A percentile compares a stretch with the other conserved stretches of the same genome.
phyloP scores from a whole-genome alignment of 352 stramenopile species.

The Pythium apleroticum region DNA sequence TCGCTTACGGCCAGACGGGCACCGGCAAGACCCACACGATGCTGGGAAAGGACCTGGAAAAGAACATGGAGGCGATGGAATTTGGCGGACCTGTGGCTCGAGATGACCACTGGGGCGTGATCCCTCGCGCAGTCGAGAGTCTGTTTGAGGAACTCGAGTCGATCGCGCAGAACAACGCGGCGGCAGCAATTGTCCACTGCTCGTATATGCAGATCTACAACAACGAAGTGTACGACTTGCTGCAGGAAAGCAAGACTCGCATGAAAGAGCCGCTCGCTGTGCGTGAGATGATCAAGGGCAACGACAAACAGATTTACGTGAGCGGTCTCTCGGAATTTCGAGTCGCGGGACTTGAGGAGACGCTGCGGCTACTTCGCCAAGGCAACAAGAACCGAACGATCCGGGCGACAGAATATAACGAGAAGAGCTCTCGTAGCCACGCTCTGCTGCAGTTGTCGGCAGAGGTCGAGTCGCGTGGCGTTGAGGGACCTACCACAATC shows the following conservation, averaged over 20 bases:
- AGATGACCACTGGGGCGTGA: constrained; percentile 62
- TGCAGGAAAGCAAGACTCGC: constrained; percentile 59
- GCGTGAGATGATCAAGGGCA: constrained; percentile 74
- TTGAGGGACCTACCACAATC: constrained; percentile 67
- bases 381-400: constrained; percentile 88
- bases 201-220: constrained; percentile 94
- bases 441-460: constrained; percentile 81
- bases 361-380: constrained; percentile 66
- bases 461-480: constrained; percentile 73
- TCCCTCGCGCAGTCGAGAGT: constrained; percentile 80
- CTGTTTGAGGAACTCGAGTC: constrained; percentile 77
- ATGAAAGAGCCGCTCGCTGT: constrained; percentile 55
- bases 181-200: constrained; percentile 70
- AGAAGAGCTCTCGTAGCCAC: constrained; percentile 86
- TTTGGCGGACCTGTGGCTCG: constrained; percentile 1
- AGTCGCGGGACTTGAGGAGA: constrained; percentile 77
- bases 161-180: constrained; percentile 47
- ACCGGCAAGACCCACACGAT: constrained; percentile 92
- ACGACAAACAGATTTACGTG: constrained; percentile 86
- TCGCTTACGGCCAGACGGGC: constrained; percentile 90
- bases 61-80: constrained; percentile 27
- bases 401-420: constrained; percentile 85
- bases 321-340: constrained; percentile 90
- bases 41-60: constrained; percentile 71
- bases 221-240: constrained; percentile 76